phyloP scores from a whole-genome alignment of 768 basidiomycete species.

The Amylocystis lapponica region DNA sequence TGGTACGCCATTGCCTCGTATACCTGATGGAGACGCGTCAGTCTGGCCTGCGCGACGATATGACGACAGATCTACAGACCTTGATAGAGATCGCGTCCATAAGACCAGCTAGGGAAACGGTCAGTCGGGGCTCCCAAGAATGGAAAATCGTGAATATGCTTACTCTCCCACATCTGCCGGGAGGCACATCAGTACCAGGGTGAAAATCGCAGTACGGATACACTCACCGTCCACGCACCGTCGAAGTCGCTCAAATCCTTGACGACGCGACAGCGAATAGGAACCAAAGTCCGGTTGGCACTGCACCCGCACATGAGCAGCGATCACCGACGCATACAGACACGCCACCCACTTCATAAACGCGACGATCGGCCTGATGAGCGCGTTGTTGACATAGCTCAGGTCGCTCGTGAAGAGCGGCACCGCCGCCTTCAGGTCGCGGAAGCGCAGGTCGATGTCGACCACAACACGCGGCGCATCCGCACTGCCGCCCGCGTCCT shows the following conservation, averaged over 20 bases:
- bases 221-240: constrained; percentile 89
- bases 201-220: constrained; percentile 3
- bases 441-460: constrained; percentile 91
- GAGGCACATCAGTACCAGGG: constrained; percentile 8
- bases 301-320: constrained; percentile 36
- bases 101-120: constrained; percentile 63
- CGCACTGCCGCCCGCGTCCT: constrained; percentile 24
- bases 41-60: too few relatives aligned
- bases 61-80: constrained; percentile 32
- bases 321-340: constrained; percentile 2
- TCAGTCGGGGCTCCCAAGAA: not conserved
- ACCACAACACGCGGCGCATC: constrained; percentile 56
- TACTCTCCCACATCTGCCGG: constrained; percentile 87
- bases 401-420: constrained; percentile 87
- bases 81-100: constrained; percentile 88
- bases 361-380: constrained; percentile 93
- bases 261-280: constrained; percentile 86
- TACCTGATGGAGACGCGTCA: constrained; percentile 35
- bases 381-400: constrained; percentile 87
- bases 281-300: constrained; percentile 88
- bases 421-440: constrained; percentile 92
- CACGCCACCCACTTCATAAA: constrained; percentile 83
- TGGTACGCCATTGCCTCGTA: constrained; percentile 95
- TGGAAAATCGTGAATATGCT: constrained; percentile 21
- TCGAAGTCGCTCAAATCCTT: constrained; percentile 86